Evolutionary conservation across 1,139 yeast species (phyloP).

Genomic region (Suhomyces wounanorum): DNA sequence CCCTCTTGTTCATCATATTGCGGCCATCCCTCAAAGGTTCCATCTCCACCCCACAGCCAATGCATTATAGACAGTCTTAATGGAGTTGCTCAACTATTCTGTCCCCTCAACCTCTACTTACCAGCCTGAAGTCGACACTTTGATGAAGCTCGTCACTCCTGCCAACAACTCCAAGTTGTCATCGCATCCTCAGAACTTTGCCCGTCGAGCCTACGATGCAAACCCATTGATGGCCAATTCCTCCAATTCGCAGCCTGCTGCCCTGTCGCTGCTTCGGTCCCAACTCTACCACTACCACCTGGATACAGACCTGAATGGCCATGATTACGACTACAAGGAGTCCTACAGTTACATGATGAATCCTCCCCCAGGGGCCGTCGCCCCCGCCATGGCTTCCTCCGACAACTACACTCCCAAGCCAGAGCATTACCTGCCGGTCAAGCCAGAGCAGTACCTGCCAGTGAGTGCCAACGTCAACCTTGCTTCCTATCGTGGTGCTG

Average conservation of each 20-base stretch:
- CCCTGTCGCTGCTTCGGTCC: slow-evolving; percentile 7
- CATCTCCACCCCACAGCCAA: not conserved
- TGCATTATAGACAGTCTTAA: slow-evolving; percentile 6
- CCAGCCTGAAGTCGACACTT: slow-evolving; percentile 11
- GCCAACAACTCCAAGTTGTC: slow-evolving; percentile 3
- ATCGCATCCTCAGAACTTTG: slow-evolving; percentile 4
- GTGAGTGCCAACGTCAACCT: slow-evolving; percentile 3
- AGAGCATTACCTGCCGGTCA: slow-evolving; percentile 2
- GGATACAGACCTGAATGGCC: slow-evolving; percentile 10
- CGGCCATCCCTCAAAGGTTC: not conserved
- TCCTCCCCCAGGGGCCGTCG: slow-evolving; percentile 4
- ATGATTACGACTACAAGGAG: slow-evolving; percentile 3
- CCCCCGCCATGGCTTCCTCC: not conserved
- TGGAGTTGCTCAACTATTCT: slow-evolving; percentile 17
- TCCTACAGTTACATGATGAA: slow-evolving; percentile 14
- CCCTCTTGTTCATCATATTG: not conserved
- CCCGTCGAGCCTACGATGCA: slow-evolving; percentile 5
- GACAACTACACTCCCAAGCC: slow-evolving; percentile 3
- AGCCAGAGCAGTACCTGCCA: slow-evolving; percentile 3
- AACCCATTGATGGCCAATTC: slow-evolving; percentile 4
- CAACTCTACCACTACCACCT: slow-evolving; percentile 12
- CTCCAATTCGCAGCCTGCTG: slow-evolving; percentile 6
- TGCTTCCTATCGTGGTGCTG: not conserved
- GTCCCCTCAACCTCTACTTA: slow-evolving; percentile 7
- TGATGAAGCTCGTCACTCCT: slow-evolving; percentile 11